Evolutionary conservation across 2,329 filamentous ascomycete genomes (phyloP), one percentile per base, ranked within the genome.

Genomic region (Talaromyces sp.): DNA sequence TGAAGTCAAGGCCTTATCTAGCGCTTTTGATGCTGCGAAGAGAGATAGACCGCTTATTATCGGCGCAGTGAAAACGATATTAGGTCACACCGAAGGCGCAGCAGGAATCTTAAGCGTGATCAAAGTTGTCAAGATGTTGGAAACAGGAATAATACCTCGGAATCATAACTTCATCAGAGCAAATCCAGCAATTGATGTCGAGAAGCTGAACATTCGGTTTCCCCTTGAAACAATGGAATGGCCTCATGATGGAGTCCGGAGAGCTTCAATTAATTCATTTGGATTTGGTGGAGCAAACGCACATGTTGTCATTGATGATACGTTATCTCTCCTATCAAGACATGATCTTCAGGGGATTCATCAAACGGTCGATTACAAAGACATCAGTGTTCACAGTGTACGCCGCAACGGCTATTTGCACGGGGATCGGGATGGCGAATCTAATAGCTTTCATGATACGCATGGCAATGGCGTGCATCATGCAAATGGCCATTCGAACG

Each of bases 191-290:
- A 38, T 38, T 13, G 36, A 38, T 38, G 11, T 13, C 7, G 36
- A 38, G 11, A 38, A 38, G 36, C 36, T 38, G 36, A 38, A 38
- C 11, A 38, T 25, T n/a, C 45, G n/a, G 3, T 49, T 49, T 49
- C 61, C 31, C 71, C 71, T 36, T 58, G 69, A 34, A 67, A 72
- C 19, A 63, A 74, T 1, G 25, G 69, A n/a, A 70, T 75, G n/a
- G 63, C 70, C 8, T 67, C 66, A 0, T 67, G 59, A 58, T 53
- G 67, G 0, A 63, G 27, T 25, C 19, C 67, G 67, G 36, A 63
- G 70, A 31, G 68, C 65, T 1, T 68, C 66, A 47, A 75, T 84
- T 0, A 83, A 82, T 66, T 77, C 78, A 10, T 84, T 84, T 67
- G 81, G 80, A 0, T 76, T 75, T 58, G 77, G 76, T 15, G 67